A percentile compares a stretch with the other conserved stretches of the same genome.
Conservation (phyloP, 1,284 basidiomycete species). For the Tetrapyrgos nigripes region DNA sequence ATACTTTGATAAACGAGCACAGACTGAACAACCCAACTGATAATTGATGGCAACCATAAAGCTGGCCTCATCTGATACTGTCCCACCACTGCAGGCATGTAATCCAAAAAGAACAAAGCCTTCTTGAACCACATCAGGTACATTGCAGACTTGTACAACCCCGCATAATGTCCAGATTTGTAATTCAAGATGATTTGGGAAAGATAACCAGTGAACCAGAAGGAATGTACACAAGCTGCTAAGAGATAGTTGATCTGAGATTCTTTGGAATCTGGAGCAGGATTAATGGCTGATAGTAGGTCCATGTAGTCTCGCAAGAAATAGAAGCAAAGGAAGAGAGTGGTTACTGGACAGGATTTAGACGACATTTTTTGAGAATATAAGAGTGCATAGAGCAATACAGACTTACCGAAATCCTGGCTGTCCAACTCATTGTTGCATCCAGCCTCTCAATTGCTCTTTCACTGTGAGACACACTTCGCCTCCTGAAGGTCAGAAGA, state of each 20-base stretch:
- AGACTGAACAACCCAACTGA: constrained; percentile 11
- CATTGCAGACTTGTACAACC: constrained; percentile 28
- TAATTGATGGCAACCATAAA: constrained; percentile 16
- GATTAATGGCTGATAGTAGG: no score
- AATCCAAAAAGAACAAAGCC: constrained; percentile 13
- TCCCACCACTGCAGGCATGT: constrained; percentile 25
- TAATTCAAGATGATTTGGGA: constrained; percentile 37
- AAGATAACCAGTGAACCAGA: constrained; percentile 17
- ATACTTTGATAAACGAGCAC: constrained; percentile 24
- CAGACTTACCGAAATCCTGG: not conserved
- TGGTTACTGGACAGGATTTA: not conserved
- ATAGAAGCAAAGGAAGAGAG: no score
- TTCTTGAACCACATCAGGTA: constrained; percentile 12
- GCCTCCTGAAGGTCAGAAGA: not conserved
- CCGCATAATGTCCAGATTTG: constrained; percentile 33
- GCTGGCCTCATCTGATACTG: constrained; percentile 22
- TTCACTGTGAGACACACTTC: constrained; percentile 1
- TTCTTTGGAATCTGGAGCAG: not conserved
- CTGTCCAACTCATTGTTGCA: not conserved
- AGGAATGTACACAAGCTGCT: no score
- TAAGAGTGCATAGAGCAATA: not conserved
- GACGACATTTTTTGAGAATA: not conserved
- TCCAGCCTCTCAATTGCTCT: constrained; percentile 3
- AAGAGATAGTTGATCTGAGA: not conserved
- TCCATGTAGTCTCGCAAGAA: no score